Base-by-base conservation (phyloP, 2,329 filamentous ascomycete species). In the Camillea tinctor region DNA sequence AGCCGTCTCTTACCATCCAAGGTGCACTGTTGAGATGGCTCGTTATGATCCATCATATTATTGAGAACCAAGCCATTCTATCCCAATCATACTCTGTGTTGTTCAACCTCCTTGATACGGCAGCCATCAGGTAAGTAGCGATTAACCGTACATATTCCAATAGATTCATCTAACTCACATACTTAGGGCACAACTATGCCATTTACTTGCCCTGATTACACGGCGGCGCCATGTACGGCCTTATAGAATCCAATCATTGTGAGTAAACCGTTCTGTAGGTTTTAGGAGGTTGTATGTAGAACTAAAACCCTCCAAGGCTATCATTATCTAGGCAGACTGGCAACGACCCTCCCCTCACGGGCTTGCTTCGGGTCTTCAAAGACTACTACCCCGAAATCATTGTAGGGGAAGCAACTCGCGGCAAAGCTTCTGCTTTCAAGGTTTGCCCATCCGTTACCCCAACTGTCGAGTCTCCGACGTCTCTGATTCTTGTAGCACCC, bases 371-470 rank as follows among this genome's bases (percentile, higher is more conserved):
- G 58, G 86, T 94, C n/a, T 96, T 89, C 78, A 95, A 95, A 72
- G 92, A 94, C 72, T 96, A 94, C 74, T 96, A 94, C 69, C 92
- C 92, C 0, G 92, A 96, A 72, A 91, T 96, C 57, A 91, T 96
- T 60, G 84, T 94, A 15, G 90, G 89, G 21, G 88, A 89, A 64
- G 80, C 84, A 3, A 83, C 86, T 26, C 79, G 80, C 56, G 85
- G 85, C 44, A 82, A 83, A 60, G 85, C 86, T 0, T 83, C 84
- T 3, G 80, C 85, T 1, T 89, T 89, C 73, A 87, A 85, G 73
- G 83, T 84, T 71, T 40, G 64, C 50, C 50, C 17, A 30, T 40
- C 11, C 1, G 21, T 17, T 3, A 13, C 15, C n/a, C 15, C 48
- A n/a, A 30, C 22, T 49, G 15, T 19, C 21, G 9, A 19, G 21